Conservation (phyloP, 163 green algal genomes). For the Chlamydomonas reinhardtii region DNA sequence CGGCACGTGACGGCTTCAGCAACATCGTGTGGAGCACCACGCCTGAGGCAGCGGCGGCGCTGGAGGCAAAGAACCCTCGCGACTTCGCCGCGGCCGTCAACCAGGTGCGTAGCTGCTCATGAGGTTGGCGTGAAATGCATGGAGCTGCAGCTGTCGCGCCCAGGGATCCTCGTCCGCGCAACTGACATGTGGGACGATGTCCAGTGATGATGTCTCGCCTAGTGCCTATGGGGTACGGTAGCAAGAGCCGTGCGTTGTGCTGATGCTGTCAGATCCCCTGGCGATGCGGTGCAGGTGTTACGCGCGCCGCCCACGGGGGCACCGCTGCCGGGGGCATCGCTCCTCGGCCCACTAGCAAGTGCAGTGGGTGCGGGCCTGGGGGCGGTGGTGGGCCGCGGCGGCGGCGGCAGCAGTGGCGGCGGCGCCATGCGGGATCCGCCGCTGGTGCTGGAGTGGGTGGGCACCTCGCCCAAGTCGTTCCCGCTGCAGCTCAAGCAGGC, state of each 20-base stretch:
- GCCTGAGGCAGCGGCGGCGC: slow-evolving; percentile 60
- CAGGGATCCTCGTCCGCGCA: too few species aligned
- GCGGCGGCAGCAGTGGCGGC: not conserved
- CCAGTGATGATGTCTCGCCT: too few species aligned
- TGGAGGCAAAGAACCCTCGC: slow-evolving; percentile 61
- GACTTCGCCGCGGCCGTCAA: slow-evolving; percentile 74
- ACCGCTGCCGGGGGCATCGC: not conserved
- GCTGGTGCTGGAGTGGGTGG: slow-evolving; percentile 64
- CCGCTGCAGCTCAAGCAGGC: slow-evolving; percentile 75
- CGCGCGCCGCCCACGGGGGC: not conserved
- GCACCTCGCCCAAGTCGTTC: slow-evolving; percentile 70
- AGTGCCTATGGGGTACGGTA: too few species aligned
- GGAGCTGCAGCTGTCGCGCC: too few species aligned
- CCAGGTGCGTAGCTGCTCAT: slow-evolving; percentile 37
- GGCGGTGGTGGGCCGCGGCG: not conserved
- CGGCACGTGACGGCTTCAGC: slow-evolving; percentile 78
- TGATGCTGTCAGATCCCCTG: too few species aligned
- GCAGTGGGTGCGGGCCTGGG: not conserved
- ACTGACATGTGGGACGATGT: too few species aligned
- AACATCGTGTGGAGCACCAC: slow-evolving; percentile 94
- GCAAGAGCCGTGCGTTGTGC: too few species aligned
- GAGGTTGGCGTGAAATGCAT: too few species aligned
- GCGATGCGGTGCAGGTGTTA: not conserved
- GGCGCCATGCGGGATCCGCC: slow-evolving; percentile 52
- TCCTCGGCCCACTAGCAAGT: slow-evolving; percentile 3